These are phyloP conservation scores for Fennellomyces sp. DNA, from an alignment of 371 early-diverging fungal genomes.

Conservation along the genomic window DNA sequence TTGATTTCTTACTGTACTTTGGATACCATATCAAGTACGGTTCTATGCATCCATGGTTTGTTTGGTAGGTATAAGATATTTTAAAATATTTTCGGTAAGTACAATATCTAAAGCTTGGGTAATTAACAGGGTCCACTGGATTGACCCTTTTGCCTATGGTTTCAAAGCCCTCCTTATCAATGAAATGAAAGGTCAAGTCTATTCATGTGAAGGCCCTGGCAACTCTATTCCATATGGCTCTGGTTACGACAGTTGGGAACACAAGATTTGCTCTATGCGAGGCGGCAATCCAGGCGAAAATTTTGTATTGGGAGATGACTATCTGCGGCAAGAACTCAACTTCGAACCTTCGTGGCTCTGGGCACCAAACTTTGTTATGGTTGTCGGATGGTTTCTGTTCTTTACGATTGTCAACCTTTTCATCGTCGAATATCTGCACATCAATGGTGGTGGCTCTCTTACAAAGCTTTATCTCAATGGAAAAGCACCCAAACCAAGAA, in stretches of 20 bases:
- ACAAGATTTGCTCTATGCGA: constrained; percentile 64
- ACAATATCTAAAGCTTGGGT: too few species aligned
- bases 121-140: constrained; percentile 59
- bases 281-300: constrained; percentile 57
- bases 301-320: constrained; percentile 60
- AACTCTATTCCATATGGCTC: constrained; percentile 61
- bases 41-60: constrained; percentile 56
- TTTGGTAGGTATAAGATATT: constrained; percentile 47
- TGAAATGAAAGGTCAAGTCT: constrained; percentile 57
- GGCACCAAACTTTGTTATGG: constrained; percentile 43
- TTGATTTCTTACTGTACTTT: constrained; percentile 50
- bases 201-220: constrained; percentile 49
- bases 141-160: constrained; percentile 73
- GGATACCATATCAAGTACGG: constrained; percentile 45
- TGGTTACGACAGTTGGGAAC: constrained; percentile 45
- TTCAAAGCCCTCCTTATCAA: too few species aligned
- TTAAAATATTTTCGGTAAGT: too few species aligned
- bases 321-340: constrained; percentile 57
- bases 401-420: constrained; percentile 43
- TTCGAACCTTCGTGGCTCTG: constrained; percentile 29
- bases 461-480: constrained; percentile 49
- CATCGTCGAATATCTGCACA: constrained; percentile 50
- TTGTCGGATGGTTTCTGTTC: constrained; percentile 40
- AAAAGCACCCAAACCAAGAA: constrained; percentile 19
- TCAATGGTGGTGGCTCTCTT: constrained; percentile 41